Evolutionary conservation across 306 rosid genomes (phyloP), one percentile per base, ranked within the genome.

Genomic region (Gleditsia sinensis): DNA sequence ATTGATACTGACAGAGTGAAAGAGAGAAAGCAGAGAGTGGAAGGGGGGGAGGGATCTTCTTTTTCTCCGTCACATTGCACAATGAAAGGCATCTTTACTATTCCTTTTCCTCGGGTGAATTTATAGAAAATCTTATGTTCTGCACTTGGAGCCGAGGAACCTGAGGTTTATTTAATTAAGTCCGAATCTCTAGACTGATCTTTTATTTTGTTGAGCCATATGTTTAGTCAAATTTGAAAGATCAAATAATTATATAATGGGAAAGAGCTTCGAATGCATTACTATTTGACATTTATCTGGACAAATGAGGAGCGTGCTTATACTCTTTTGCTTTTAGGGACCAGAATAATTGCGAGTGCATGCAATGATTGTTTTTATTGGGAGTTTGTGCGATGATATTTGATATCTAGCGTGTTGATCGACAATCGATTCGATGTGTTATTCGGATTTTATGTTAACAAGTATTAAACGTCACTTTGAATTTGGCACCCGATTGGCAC

Each of bases 291-390:
- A 6, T 49, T 32, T 54, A 21, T 68, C 7, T 23, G 1, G 57
- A 50, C 33, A 0, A 49, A 50, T 34, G 43, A 48, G 36, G 62
- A 5, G 23, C 49, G 13, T 53, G 64, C 51, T 53, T 53, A 33
- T 43, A 42, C 32, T n/a, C 37, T 64, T 24, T 40, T 23, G 21
- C 45, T 56, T 72, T 72, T 63, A 43, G 49, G 51, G 63, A 37
- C 74, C 9, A 33, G 48, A 43, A 67, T 34, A 64, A 66, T 67
- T 59, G 54, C 51, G 83, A 72, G 36, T 55, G 74, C 69, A 34
- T 46, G 30, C 27, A 56, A 80, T 74, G 51, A 74, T 74, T 79
- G 39, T 27, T 40, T 56, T 27, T 27, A 21, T 9, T 28, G 2
- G 20, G 62, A 61, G 62, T 46, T 56, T 57, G 51, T n/a, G 30